Conservation (phyloP, 1,284 basidiomycete species). For the Flammula alnicola region DNA sequence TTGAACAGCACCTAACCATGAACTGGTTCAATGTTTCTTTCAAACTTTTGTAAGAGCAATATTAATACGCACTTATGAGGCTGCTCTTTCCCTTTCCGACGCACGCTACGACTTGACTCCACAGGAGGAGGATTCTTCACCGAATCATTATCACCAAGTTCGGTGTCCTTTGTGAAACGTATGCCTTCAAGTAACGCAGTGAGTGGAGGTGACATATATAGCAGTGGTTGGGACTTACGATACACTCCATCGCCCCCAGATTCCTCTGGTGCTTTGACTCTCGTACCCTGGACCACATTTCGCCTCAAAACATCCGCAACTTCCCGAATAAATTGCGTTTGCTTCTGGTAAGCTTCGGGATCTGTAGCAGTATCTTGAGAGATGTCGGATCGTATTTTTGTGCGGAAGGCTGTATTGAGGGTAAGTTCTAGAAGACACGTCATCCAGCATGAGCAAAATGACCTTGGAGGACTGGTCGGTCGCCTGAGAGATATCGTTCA, state of each 20-base stretch:
- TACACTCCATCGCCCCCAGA: slow-evolving; percentile 46
- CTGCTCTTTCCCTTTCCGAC: slow-evolving; percentile 42
- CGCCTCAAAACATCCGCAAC: slow-evolving; percentile 67
- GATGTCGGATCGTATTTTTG: slow-evolving; percentile 61
- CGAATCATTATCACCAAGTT: slow-evolving; percentile 74
- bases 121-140: slow-evolving; percentile 59
- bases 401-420: slow-evolving; percentile 55
- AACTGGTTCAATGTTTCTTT: slow-evolving; percentile 30
- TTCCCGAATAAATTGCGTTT: slow-evolving; percentile 61
- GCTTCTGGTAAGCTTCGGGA: slow-evolving; percentile 52
- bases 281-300: slow-evolving; percentile 75
- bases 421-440: slow-evolving; percentile 9
- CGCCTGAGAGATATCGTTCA: slow-evolving; percentile 43
- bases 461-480: slow-evolving; percentile 60
- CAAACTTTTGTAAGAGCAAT: slow-evolving; percentile 8
- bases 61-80: slow-evolving; percentile 35
- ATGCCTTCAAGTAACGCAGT: slow-evolving; percentile 47
- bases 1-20: slow-evolving; percentile 47
- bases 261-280: slow-evolving; percentile 34
- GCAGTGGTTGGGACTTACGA: slow-evolving; percentile 46
- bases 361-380: slow-evolving; percentile 47
- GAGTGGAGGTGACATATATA: not conserved
- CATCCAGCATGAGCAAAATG: slow-evolving; percentile 11
- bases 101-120: slow-evolving; percentile 50
- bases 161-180: slow-evolving; percentile 68